A percentile compares a stretch with the other conserved stretches of the same genome.
These are phyloP conservation scores for Trichosporon asahii DNA, from an alignment of 1,284 basidiomycete genomes.

Conservation along the genomic window DNA sequence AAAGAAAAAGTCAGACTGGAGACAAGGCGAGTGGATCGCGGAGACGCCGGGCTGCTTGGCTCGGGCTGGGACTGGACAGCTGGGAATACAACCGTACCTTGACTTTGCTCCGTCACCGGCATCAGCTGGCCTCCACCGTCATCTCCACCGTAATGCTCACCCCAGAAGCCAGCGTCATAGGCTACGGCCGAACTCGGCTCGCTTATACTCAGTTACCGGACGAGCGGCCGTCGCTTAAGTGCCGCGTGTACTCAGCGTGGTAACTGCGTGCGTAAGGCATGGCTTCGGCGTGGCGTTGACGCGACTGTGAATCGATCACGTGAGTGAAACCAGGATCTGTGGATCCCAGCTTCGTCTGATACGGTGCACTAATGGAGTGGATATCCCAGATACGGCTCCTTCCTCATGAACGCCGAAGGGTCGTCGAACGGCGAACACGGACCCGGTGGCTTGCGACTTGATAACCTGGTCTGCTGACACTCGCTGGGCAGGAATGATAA, in stretches of 20 bases:
- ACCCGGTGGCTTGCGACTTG: neutral
- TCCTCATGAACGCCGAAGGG: neutral
- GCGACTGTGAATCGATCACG: no score
- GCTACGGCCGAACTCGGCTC: constrained; percentile 2
- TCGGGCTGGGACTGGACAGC: neutral
- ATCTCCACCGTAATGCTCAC: neutral
- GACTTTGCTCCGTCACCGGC: constrained; percentile 6
- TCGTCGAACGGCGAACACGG: neutral
- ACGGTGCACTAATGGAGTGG: no score
- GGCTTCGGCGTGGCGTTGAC: neutral
- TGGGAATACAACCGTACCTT: neutral
- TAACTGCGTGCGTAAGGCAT: neutral
- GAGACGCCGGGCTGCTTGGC: neutral
- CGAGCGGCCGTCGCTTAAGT: neutral
- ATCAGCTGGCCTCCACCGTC: no score
- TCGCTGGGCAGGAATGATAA: neutral
- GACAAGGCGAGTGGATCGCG: neutral
- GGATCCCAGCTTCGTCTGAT: neutral
- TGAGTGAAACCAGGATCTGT: neutral
- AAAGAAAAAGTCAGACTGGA: neutral
- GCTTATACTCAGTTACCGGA: constrained; percentile 7
- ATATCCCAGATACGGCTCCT: no score
- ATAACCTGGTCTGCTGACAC: neutral
- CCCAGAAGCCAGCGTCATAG: neutral
- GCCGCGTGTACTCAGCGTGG: neutral